phyloP scores from a whole-genome alignment of 2,329 filamentous ascomycete species.

The Tolypocladium tropicale region DNA sequence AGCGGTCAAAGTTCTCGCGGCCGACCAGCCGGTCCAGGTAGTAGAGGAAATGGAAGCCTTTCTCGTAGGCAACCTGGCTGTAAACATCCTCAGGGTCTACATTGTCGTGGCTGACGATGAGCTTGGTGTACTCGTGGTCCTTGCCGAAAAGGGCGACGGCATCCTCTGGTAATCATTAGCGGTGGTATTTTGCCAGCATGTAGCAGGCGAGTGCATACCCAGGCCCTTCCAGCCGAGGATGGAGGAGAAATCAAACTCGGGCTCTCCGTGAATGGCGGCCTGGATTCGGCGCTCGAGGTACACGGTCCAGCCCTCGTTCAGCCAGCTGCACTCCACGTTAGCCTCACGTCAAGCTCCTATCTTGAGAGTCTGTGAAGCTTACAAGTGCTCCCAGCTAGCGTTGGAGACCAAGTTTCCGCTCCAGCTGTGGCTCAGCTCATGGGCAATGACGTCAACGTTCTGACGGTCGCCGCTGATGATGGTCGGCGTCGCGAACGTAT shows the following conservation, averaged over 20 bases:
- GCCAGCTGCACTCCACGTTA: constrained; percentile 35
- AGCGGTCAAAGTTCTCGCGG: constrained; percentile 81
- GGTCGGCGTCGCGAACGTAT: constrained; percentile 90
- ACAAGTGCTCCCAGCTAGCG: constrained; percentile 74
- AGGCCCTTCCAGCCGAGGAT: constrained; percentile 94
- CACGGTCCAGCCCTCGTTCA: constrained; percentile 81
- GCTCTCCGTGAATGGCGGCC: constrained; percentile 67
- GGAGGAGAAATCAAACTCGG: constrained; percentile 84
- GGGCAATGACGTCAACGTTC: constrained; percentile 93
- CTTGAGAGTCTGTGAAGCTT: constrained; percentile 16
- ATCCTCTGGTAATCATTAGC: constrained; percentile 42
- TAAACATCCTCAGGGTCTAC: constrained; percentile 95
- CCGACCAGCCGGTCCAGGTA: constrained; percentile 80
- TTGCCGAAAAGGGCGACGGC: constrained; percentile 67
- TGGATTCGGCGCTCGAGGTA: constrained; percentile 85
- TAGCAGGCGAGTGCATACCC: constrained; percentile 26
- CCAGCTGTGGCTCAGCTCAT: constrained; percentile 71
- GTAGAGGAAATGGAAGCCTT: constrained; percentile 91
- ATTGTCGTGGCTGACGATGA: constrained; percentile 77
- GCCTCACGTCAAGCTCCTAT: background rate
- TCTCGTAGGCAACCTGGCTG: constrained; percentile 87
- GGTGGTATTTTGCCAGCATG: background rate
- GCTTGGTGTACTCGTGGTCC: constrained; percentile 87
- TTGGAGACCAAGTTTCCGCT: constrained; percentile 78
- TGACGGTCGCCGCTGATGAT: constrained; percentile 85